These are phyloP conservation scores for Apophysomyces elegans DNA, from an alignment of 371 early-diverging fungal genomes.

Conservation along the genomic window DNA sequence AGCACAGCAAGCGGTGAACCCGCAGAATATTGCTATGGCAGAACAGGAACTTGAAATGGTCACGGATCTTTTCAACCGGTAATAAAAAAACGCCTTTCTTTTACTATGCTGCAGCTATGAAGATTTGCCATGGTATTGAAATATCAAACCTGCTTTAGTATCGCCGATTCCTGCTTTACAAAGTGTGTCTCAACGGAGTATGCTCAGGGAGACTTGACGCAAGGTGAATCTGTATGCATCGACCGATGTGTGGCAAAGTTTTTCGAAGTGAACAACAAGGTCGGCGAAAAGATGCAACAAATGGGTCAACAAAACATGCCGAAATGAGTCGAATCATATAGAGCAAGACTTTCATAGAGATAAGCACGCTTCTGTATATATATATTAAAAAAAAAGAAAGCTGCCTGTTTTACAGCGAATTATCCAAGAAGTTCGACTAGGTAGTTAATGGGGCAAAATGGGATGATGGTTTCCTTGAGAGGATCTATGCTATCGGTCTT, in stretches of 20 bases:
- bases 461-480: too few relatives aligned
- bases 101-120: background rate
- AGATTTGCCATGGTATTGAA: background rate
- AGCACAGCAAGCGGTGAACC: conserved; percentile 63
- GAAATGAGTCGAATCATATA: background rate
- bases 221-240: conserved; percentile 93
- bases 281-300: conserved; percentile 72
- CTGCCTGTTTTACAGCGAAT: background rate
- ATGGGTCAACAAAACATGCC: conserved; percentile 36
- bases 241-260: conserved; percentile 90
- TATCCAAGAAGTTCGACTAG: background rate
- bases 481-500: too few relatives aligned
- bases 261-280: conserved; percentile 77
- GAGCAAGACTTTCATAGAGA: background rate
- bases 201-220: conserved; percentile 79
- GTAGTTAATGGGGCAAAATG: too few relatives aligned
- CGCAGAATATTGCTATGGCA: conserved; percentile 79
- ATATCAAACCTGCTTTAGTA: conserved; percentile 44
- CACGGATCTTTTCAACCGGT: conserved; percentile 82
- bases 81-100: conserved; percentile 14
- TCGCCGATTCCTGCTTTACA: conserved; percentile 79
- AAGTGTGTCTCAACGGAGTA: conserved; percentile 87
- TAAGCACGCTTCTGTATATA: conserved; percentile 7
- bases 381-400: background rate
- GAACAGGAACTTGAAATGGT: conserved; percentile 88